These are phyloP conservation scores for Schizonepeta tenuifolia DNA, from an alignment of 257 asterid species.

Conservation along the genomic window DNA sequence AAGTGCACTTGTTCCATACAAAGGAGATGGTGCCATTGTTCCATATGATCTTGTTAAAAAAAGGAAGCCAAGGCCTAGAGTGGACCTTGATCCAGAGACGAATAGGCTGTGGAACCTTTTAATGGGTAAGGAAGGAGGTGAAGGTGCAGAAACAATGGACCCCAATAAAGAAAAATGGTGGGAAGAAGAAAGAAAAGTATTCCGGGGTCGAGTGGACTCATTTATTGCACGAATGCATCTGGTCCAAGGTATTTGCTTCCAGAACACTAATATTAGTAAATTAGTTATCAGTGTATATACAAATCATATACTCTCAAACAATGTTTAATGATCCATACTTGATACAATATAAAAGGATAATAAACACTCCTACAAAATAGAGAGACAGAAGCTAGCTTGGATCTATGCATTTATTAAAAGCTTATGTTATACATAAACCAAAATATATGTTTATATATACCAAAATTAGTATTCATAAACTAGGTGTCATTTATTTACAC, in stretches of 20 bases:
- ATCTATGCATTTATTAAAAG: constrained; percentile 10
- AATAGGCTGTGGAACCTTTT: constrained; percentile 82
- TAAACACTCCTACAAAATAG: constrained; percentile 4
- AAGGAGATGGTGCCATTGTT: constrained; percentile 61
- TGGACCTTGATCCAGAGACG: constrained; percentile 93
- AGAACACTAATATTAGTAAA: constrained; percentile 11
- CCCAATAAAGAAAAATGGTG: constrained; percentile 72
- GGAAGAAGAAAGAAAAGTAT: constrained; percentile 81
- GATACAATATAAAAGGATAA: not conserved
- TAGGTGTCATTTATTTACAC: constrained; percentile 11
- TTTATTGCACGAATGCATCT: constrained; percentile 95
- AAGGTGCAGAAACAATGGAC: constrained; percentile 57
- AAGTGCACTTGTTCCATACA: constrained; percentile 73
- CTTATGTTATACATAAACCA: constrained; percentile 10
- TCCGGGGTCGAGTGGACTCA: constrained; percentile 82
- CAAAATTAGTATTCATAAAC: not conserved
- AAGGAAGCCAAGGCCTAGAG: constrained; percentile 72
- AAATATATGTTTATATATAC: not conserved
- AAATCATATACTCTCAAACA: not conserved
- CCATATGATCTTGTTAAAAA: constrained; percentile 59
- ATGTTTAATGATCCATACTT: constrained; percentile 15
- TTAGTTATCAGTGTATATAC: not conserved
- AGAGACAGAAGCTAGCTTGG: constrained; percentile 8
- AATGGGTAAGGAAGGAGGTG: constrained; percentile 75
- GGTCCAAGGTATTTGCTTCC: constrained; percentile 76